Conservation (phyloP, 176 grass and related monocot species). For the Pharus latifolius region DNA sequence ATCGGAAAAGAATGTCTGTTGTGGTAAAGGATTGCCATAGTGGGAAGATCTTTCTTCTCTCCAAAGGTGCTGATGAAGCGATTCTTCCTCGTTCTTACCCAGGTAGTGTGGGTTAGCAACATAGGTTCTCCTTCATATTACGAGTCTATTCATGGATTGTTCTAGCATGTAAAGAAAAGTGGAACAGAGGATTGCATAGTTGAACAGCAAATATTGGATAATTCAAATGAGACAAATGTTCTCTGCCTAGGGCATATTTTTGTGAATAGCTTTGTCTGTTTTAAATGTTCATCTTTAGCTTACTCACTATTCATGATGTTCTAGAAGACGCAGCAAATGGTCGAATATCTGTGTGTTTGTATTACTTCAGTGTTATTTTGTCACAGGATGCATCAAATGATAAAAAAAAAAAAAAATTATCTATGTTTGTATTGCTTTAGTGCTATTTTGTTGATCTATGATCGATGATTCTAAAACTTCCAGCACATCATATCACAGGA, state of each 20-base stretch:
- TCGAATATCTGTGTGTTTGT: too few species aligned
- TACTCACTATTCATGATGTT: background rate
- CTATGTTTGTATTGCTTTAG: background rate
- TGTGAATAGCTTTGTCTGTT: background rate
- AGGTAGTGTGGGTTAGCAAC: constrained; percentile 34
- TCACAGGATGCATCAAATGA: background rate
- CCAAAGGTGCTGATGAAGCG: constrained; percentile 94
- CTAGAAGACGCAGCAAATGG: background rate
- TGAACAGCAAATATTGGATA: too few species aligned
- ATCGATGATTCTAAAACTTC: background rate
- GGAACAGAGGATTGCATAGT: too few species aligned
- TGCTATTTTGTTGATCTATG: background rate
- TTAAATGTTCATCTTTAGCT: constrained; percentile 4
- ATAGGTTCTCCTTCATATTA: background rate
- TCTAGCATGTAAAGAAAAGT: too few species aligned
- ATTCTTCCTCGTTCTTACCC: constrained; percentile 47
- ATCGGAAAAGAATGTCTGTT: constrained; percentile 93
- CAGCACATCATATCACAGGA: constrained; percentile 30
- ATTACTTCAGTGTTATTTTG: too few species aligned
- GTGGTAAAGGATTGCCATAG: constrained; percentile 49
- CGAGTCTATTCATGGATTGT: too few species aligned
- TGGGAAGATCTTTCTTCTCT: constrained; percentile 63
- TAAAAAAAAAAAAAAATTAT: background rate
- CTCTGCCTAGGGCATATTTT: background rate
- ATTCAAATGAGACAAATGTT: background rate